Evolutionary conservation across 2,329 filamentous ascomycete genomes (phyloP).

Genomic region (Monosporascus sp.): DNA sequence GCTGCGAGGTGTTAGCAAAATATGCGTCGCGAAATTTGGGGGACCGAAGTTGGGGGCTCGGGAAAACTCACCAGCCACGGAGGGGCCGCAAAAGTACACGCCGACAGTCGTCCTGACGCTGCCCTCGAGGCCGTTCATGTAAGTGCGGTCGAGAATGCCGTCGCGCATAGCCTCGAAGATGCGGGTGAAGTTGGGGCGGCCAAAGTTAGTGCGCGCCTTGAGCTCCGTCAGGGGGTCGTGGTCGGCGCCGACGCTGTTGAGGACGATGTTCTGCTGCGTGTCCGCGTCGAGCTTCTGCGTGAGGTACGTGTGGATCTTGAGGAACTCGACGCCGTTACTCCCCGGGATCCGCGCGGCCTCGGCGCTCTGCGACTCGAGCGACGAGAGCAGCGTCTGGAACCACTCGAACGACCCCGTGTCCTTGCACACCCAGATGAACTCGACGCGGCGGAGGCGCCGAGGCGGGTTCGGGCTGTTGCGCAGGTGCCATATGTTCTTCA

Average conservation of each 20-base stretch:
- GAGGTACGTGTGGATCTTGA: constrained; percentile 96
- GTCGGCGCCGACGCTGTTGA: constrained; percentile 86
- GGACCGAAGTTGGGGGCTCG: neutral
- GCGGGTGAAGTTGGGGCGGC: constrained; percentile 79
- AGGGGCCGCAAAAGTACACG: constrained; percentile 97
- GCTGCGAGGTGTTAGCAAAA: constrained; percentile 49
- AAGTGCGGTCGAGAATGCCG: constrained; percentile 78
- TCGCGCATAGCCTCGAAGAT: constrained; percentile 82
- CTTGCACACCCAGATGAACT: constrained; percentile 99
- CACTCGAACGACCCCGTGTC: constrained; percentile 96
- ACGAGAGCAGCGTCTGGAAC: constrained; percentile 92
- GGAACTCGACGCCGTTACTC: constrained; percentile 71
- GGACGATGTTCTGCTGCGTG: constrained; percentile 91
- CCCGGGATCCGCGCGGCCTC: constrained; percentile 63
- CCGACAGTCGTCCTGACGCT: constrained; percentile 79
- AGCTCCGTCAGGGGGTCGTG: constrained; percentile 91
- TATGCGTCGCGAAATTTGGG: neutral
- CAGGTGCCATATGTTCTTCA: constrained; percentile 98
- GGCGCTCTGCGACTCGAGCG: constrained; percentile 79
- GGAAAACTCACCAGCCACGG: constrained; percentile 50
- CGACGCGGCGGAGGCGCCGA: constrained; percentile 82
- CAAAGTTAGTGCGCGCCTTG: constrained; percentile 86
- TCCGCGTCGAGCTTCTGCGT: constrained; percentile 90
- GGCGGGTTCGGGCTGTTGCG: constrained; percentile 87
- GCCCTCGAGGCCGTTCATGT: constrained; percentile 75